Percentiles rank a stretch among this genome's conserved stretches.
Conservation (phyloP, 73 alveolate genomes). For the Paramecium sonneborni region DNA sequence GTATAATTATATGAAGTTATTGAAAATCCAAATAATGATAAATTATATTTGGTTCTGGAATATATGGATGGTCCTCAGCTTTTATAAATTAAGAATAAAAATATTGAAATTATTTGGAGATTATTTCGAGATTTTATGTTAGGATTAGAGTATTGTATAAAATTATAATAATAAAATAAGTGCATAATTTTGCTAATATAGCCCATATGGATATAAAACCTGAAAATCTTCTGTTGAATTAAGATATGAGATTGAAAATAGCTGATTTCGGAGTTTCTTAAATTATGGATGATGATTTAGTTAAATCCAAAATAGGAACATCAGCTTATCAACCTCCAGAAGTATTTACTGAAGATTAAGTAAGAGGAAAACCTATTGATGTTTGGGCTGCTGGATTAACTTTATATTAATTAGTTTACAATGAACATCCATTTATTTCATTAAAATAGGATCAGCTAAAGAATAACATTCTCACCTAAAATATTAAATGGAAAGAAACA, state of each 20-base stretch:
- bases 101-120: conserved; percentile 30
- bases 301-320: conserved; percentile 63
- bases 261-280: conserved; percentile 71
- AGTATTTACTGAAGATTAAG: background rate
- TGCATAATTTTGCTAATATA: conserved; percentile 64
- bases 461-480: background rate
- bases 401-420: conserved; percentile 51
- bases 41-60: conserved; percentile 80
- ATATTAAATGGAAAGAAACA: background rate
- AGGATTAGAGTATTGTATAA: conserved; percentile 59
- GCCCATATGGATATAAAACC: conserved; percentile 75
- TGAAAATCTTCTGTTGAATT: conserved; percentile 52
- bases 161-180: background rate
- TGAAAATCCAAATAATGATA: conserved; percentile 77
- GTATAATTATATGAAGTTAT: conserved; percentile 78
- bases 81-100: conserved; percentile 64
- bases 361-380: conserved; percentile 63
- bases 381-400: conserved; percentile 75
- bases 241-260: conserved; percentile 42
- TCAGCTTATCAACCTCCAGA: conserved; percentile 74
- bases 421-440: conserved; percentile 57
- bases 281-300: conserved; percentile 60
- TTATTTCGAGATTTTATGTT: conserved; percentile 48
- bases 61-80: conserved; percentile 66
- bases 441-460: conserved; percentile 10